Base-by-base conservation (phyloP, 306 rosid genomes). In the Fragaria iinumae region DNA sequence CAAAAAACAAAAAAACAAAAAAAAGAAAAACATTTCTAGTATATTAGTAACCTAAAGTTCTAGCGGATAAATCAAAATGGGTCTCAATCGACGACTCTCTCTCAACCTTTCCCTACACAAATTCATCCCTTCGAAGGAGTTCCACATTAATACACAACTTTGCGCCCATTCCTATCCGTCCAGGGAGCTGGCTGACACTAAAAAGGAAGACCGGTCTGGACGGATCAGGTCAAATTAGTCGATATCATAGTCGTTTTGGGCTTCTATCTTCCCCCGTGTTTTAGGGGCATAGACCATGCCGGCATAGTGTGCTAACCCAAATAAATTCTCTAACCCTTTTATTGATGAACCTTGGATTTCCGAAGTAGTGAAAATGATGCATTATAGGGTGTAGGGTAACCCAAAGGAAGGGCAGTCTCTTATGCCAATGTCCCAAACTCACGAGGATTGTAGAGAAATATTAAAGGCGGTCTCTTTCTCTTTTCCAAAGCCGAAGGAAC, bases 371-470 rank as follows among this genome's bases (percentile, higher is more conserved):
- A 56, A 56, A 56, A 56, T 9, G 27, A 21, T 56, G 23, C 62
- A 43, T 8, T 43, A 56, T 7, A 56, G 62, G 29, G 29, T 55
- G n/a, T 32, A 32, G 36, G 60, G 60, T 11, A 20, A 21, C 76
- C 47, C 60, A 45, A 43, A 63, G 12, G 20, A 60, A 74, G 78
- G 71, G 71, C 60, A 62, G 60, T 45, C 70, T 45, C 44, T 59
- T 60, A 50, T 32, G 60, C 25, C 78, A 62, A 29, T 74, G 71
- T 74, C 71, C 78, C 5, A 16, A 29, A 66, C 71, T 74, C 78
- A 74, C 78, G 71, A 47, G 78, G 44, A 60, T 74, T 18, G 47
- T 62, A 60, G 57, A 6, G 14, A 23, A 74, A 62, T 62, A 74
- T 74, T 74, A 6, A 74, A 62, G 78, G 60, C 71, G 62, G 27